Evolutionary conservation across 2,329 filamentous ascomycete genomes (phyloP).

Genomic region (Aspergillaceae sp.): DNA sequence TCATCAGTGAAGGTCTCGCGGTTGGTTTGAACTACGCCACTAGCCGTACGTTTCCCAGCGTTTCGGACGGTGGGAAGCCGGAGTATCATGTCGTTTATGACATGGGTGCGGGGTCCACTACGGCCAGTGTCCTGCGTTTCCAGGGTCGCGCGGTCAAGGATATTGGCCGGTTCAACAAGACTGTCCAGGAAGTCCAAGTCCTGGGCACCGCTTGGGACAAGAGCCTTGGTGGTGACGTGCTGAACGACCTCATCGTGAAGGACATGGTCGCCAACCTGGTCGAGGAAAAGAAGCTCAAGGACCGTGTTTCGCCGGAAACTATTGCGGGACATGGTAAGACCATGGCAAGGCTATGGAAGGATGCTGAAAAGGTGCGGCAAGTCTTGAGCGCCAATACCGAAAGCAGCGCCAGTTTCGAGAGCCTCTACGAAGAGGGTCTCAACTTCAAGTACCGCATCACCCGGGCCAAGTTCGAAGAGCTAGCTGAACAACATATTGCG

Average conservation of each 20-base stretch:
- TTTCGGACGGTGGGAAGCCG: constrained; percentile 73
- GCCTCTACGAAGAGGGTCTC: constrained; percentile 73
- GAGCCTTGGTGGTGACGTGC: constrained; percentile 76
- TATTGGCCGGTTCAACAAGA: constrained; percentile 89
- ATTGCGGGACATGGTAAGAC: constrained; percentile 69
- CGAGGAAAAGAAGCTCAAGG: constrained; percentile 51
- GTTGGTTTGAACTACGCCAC: constrained; percentile 95
- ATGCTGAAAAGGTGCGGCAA: constrained; percentile 77
- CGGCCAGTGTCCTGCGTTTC: constrained; percentile 81
- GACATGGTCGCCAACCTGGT: constrained; percentile 79
- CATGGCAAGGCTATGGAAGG: constrained; percentile 84
- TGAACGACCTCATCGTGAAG: constrained; percentile 81
- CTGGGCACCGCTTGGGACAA: constrained; percentile 81
- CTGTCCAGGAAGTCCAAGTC: constrained; percentile 87
- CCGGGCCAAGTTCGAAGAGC: constrained; percentile 69
- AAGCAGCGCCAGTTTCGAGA: constrained; percentile 72
- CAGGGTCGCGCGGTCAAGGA: constrained; percentile 87
- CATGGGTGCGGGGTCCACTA: constrained; percentile 93
- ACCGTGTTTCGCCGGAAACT: constrained; percentile 28
- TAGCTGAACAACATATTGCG: constrained; percentile 59
- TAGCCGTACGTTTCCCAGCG: constrained; percentile 74
- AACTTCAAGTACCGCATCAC: constrained; percentile 89
- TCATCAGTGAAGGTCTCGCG: constrained; percentile 83
- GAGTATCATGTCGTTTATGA: constrained; percentile 93
- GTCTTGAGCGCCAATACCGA: constrained; percentile 89